Conservation (phyloP, 495 filamentous ascomycete species). For the Neurospora sublineolata region DNA sequence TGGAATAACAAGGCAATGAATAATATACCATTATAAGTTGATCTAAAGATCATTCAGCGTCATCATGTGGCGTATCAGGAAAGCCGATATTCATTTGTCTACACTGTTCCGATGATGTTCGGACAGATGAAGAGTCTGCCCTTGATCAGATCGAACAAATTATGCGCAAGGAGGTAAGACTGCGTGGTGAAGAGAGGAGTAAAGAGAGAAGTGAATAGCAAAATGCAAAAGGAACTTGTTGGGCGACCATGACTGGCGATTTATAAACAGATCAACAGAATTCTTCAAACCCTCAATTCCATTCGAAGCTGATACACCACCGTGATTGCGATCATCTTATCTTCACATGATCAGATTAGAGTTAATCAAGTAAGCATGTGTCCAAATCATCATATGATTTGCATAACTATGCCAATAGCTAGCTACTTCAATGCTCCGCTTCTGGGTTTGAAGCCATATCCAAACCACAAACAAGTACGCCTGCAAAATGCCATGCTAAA, state of each 20-base stretch:
- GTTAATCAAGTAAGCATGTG: not conserved
- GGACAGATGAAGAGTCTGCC: not conserved
- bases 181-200: not conserved
- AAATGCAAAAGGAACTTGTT: not conserved
- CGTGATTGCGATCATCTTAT: not conserved
- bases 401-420: not conserved
- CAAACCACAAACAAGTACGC: not conserved
- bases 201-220: not conserved
- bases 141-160: not conserved
- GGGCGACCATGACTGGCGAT: not conserved
- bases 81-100: not conserved
- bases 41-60: not conserved
- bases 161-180: not conserved
- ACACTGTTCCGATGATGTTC: not conserved
- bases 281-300: not conserved
- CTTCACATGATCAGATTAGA: not conserved
- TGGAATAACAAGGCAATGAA: not conserved
- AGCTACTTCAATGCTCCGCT: not conserved
- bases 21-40: not conserved
- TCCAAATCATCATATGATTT: not conserved
- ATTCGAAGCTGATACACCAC: not conserved
- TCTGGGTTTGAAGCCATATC: not conserved
- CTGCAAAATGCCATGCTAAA: not conserved
- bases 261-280: not conserved
- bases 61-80: not conserved